Percentiles rank a stretch among this genome's conserved stretches.
Evolutionary conservation across 768 basidiomycete genomes (phyloP).

Genomic region (Lentinus tigrinus): DNA sequence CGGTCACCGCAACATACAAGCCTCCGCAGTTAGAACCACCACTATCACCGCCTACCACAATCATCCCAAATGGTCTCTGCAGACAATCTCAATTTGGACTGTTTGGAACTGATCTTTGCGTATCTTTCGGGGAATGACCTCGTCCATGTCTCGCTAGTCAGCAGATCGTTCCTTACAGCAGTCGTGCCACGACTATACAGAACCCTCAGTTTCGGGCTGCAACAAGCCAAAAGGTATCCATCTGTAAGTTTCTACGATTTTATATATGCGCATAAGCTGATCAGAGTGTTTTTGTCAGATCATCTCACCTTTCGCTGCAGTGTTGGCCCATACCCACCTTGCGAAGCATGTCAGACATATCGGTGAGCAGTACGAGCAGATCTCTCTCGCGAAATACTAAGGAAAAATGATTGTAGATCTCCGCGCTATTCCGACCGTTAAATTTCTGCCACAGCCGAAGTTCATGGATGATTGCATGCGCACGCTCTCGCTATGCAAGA

Average conservation of each 20-base stretch:
- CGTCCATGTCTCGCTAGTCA: constrained; percentile 60
- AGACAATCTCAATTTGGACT: constrained; percentile 69
- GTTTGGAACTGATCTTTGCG: constrained; percentile 65
- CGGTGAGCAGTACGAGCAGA: constrained; percentile 36
- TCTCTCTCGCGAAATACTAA: constrained; percentile 4
- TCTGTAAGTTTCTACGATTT: constrained; percentile 34
- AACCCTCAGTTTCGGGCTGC: constrained; percentile 50
- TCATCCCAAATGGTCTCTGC: constrained; percentile 57
- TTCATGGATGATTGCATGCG: constrained; percentile 55
- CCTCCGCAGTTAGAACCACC: too few relatives aligned
- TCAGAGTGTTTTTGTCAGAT: constrained; percentile 28
- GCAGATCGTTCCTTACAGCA: constrained; percentile 60
- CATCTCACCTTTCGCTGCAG: constrained; percentile 59
- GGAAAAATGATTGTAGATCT: constrained; percentile 43
- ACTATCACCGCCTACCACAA: neutral
- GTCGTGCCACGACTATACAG: constrained; percentile 64
- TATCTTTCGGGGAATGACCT: constrained; percentile 54
- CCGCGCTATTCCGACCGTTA: constrained; percentile 43
- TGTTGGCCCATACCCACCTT: constrained; percentile 51
- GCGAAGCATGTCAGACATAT: constrained; percentile 60
- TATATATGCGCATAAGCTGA: neutral
- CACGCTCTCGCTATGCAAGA: constrained; percentile 48
- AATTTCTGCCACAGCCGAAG: constrained; percentile 27
- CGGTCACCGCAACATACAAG: too few relatives aligned
- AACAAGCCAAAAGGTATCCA: constrained; percentile 59